phyloP scores from a whole-genome alignment of 305 asterid species.

The Stenogyne calaminthoides region DNA sequence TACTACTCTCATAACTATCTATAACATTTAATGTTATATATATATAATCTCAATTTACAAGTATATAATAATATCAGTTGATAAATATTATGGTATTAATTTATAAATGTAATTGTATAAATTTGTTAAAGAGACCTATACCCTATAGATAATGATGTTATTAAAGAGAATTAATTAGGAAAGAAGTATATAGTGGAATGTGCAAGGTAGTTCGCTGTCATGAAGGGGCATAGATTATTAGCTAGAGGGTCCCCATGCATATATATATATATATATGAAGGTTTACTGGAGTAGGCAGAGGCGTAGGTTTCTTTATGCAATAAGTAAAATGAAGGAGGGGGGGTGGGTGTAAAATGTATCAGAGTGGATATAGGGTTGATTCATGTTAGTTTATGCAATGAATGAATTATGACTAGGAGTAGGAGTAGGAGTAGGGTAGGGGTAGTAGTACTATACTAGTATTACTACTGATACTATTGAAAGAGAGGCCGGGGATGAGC shows the following conservation, averaged over 20 bases:
- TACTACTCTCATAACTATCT: too few relatives aligned
- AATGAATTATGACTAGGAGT: neutral
- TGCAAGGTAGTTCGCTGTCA: slow-evolving; percentile 31
- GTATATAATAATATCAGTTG: too few relatives aligned
- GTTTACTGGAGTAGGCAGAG: slow-evolving; percentile 22
- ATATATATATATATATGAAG: too few relatives aligned
- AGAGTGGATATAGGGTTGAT: slow-evolving; percentile 22
- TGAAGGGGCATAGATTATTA: neutral
- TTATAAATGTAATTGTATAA: too few relatives aligned
- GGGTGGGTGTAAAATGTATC: slow-evolving; percentile 16
- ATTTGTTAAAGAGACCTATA: too few relatives aligned
- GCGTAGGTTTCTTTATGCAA: slow-evolving; percentile 23
- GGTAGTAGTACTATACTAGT: too few relatives aligned
- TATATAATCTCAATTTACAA: too few relatives aligned
- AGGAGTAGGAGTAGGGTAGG: too few relatives aligned
- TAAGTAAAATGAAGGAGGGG: slow-evolving; percentile 13
- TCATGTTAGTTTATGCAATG: slow-evolving; percentile 23
- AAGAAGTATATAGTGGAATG: slow-evolving; percentile 26
- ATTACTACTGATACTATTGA: too few relatives aligned
- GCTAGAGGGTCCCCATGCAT: slow-evolving; percentile 39
- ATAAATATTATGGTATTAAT: too few relatives aligned
- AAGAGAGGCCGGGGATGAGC: slow-evolving; percentile 18
- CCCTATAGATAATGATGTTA: too few relatives aligned
- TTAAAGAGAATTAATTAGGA: neutral
- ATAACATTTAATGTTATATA: too few relatives aligned